Evolutionary conservation across 139 green algal genomes (phyloP).

Genomic region (Picochlorum sp.): DNA sequence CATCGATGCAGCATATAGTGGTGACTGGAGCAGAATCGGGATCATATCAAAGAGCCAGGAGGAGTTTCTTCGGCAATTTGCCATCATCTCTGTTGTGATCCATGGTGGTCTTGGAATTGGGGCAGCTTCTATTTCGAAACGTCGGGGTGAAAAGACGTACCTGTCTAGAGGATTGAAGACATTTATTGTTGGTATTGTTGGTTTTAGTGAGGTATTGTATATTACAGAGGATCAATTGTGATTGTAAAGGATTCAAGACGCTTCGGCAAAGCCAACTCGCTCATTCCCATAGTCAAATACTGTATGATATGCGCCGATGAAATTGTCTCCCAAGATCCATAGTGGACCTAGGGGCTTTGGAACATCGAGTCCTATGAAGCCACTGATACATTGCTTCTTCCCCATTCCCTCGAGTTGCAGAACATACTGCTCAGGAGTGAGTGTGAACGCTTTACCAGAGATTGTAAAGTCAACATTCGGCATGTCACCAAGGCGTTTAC

Average conservation of each 20-base stretch:
- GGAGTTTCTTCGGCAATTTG: slow-evolving; percentile 6
- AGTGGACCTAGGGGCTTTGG: slow-evolving; percentile 69
- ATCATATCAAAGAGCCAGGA: slow-evolving; percentile 27
- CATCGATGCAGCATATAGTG: slow-evolving; percentile 29
- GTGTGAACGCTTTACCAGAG: slow-evolving; percentile 57
- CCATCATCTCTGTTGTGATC: background rate
- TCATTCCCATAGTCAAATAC: slow-evolving; percentile 86
- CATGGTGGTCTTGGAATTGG: background rate
- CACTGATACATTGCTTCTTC: slow-evolving; percentile 81
- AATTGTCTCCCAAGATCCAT: slow-evolving; percentile 96
- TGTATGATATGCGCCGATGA: slow-evolving; percentile 92
- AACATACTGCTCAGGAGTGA: slow-evolving; percentile 83
- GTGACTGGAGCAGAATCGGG: slow-evolving; percentile 41
- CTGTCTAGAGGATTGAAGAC: slow-evolving; percentile 1
- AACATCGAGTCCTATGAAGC: slow-evolving; percentile 95
- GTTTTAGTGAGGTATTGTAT: slow-evolving; percentile 4
- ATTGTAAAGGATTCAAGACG: slow-evolving; percentile 23
- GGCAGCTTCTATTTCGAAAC: background rate
- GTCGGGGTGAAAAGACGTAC: background rate
- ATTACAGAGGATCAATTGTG: slow-evolving; percentile 3
- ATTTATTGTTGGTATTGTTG: slow-evolving; percentile 4
- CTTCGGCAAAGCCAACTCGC: slow-evolving; percentile 83
- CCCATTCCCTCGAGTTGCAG: slow-evolving; percentile 52
- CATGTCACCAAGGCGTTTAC: slow-evolving; percentile 60
- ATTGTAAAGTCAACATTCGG: slow-evolving; percentile 77